These are phyloP conservation scores for Mycosphaerella arachidis DNA, from an alignment of 2,329 filamentous ascomycete species.

Conservation along the genomic window DNA sequence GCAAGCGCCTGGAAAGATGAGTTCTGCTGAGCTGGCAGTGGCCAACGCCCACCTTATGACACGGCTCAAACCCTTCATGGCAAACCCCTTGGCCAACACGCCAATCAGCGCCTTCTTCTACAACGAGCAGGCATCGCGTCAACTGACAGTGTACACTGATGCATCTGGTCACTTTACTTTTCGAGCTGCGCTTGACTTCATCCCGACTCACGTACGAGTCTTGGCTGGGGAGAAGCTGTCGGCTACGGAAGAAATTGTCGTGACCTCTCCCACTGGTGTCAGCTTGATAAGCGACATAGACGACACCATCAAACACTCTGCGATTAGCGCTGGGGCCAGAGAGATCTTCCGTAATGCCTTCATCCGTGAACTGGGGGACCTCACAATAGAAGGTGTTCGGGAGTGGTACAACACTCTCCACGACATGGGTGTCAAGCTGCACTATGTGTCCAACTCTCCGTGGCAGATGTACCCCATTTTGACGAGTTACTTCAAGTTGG, in stretches of 20 bases:
- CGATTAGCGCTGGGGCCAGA: slow-evolving; percentile 77
- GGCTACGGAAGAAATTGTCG: slow-evolving; percentile 68
- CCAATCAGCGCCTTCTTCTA: slow-evolving; percentile 95
- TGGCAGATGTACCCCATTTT: slow-evolving; percentile 96
- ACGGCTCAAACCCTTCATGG: slow-evolving; percentile 82
- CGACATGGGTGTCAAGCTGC: slow-evolving; percentile 76
- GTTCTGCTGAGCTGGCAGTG: slow-evolving; percentile 66
- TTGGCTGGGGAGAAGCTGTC: slow-evolving; percentile 82
- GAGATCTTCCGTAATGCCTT: slow-evolving; percentile 98
- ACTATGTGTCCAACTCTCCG: slow-evolving; percentile 98
- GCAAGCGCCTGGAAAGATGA: slow-evolving; percentile 59
- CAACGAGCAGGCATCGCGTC: slow-evolving; percentile 76
- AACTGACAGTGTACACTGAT: slow-evolving; percentile 78
- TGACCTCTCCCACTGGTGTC: slow-evolving; percentile 74
- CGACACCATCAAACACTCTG: slow-evolving; percentile 94
- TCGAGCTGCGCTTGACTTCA: slow-evolving; percentile 76
- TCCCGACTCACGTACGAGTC: slow-evolving; percentile 84
- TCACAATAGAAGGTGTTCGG: slow-evolving; percentile 79
- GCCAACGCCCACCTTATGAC: slow-evolving; percentile 88
- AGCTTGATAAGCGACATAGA: slow-evolving; percentile 97
- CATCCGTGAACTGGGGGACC: slow-evolving; percentile 73
- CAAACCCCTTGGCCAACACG: slow-evolving; percentile 69
- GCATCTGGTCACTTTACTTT: slow-evolving; percentile 83
- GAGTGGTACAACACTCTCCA: slow-evolving; percentile 83
- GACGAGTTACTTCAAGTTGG: slow-evolving; percentile 75